Evolutionary conservation across 257 asterid genomes (phyloP).

Genomic region (Linaria vulgaris): DNA sequence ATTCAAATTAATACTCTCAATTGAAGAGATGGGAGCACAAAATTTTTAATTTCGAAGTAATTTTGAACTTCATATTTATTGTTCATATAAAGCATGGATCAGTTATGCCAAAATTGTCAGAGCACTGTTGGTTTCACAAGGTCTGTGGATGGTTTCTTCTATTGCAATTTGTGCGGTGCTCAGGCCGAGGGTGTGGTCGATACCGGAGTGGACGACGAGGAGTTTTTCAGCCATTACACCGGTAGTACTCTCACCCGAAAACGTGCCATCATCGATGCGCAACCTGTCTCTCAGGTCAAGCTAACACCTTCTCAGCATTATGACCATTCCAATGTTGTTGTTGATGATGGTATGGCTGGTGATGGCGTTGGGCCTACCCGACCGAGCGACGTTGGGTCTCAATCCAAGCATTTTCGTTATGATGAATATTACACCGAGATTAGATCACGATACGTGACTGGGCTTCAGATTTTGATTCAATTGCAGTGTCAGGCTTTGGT

Average conservation of each 20-base stretch:
- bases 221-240: background rate
- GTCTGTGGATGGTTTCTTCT: slow-evolving; percentile 57
- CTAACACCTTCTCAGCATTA: too few species aligned
- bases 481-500: slow-evolving; percentile 74
- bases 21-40: too few species aligned
- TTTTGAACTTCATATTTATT: too few species aligned
- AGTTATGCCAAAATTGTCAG: slow-evolving; percentile 50
- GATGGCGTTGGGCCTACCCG: slow-evolving; percentile 50
- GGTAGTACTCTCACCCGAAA: slow-evolving; percentile 34
- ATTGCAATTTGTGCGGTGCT: slow-evolving; percentile 50
- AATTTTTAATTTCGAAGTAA: too few species aligned
- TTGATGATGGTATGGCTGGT: too few species aligned
- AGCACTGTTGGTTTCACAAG: slow-evolving; percentile 33
- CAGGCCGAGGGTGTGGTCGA: slow-evolving; percentile 59
- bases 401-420: slow-evolving; percentile 28
- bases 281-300: slow-evolving; percentile 25
- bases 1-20: too few species aligned
- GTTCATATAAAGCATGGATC: too few species aligned
- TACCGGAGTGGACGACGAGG: slow-evolving; percentile 51
- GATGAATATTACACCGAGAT: slow-evolving; percentile 53
- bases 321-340: too few species aligned
- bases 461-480: slow-evolving; percentile 75
- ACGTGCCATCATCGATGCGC: slow-evolving; percentile 32
- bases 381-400: slow-evolving; percentile 62
- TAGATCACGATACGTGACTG: slow-evolving; percentile 59